Conservation (phyloP, 208 protist genomes). For the Trichomonas vaginalis region DNA sequence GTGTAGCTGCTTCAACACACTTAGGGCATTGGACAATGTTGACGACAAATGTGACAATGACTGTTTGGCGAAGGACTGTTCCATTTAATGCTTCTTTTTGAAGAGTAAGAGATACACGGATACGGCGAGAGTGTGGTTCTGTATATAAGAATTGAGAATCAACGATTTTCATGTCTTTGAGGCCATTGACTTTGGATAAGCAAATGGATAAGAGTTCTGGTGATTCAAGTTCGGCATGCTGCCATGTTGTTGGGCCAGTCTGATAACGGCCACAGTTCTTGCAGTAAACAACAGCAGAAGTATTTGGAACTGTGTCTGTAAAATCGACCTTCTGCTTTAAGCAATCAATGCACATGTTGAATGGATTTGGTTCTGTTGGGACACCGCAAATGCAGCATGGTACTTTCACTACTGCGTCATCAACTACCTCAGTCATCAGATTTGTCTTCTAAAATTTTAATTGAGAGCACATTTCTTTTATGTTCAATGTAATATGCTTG, state of each 20-base stretch:
- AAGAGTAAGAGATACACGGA: background rate
- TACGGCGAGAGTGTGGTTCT: background rate
- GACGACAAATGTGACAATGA: background rate
- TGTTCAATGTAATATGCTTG: no score
- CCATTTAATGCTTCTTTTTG: background rate
- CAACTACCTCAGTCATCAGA: background rate
- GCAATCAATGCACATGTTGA: background rate
- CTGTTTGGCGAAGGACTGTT: background rate
- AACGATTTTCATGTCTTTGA: background rate
- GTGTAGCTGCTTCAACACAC: background rate
- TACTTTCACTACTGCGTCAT: background rate
- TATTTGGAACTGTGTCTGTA: background rate
- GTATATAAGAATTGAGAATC: conserved; percentile 4
- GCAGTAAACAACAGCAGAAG: background rate
- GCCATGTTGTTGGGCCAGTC: background rate
- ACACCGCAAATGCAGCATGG: background rate
- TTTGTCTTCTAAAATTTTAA: no score
- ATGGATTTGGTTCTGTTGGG: background rate
- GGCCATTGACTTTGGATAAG: background rate
- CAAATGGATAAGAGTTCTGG: background rate
- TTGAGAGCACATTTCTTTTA: no score
- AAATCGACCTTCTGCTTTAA: background rate
- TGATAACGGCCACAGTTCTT: background rate
- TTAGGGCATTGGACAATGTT: background rate
- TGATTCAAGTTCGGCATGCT: background rate